Percentiles rank a stretch among this genome's conserved stretches.
phyloP scores from a whole-genome alignment of 2,329 filamentous ascomycete genomes.

The Pezicula rhizophila region DNA sequence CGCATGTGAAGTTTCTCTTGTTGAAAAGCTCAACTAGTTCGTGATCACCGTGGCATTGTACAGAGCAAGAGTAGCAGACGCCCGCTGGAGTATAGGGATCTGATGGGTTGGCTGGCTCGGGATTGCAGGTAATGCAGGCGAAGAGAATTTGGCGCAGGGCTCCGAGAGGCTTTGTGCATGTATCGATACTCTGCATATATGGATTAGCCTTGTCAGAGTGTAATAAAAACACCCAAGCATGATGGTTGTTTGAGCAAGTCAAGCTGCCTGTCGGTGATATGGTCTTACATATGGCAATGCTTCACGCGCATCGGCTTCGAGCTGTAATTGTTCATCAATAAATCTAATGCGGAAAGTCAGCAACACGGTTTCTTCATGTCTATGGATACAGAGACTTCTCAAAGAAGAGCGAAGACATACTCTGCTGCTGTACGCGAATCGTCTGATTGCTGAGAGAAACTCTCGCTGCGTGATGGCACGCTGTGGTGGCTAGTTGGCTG shows the following conservation, averaged over 20 bases:
- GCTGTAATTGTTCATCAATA: constrained; percentile 79
- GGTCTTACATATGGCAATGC: constrained; percentile 77
- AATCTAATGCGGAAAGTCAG: constrained; percentile 48
- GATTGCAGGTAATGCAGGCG: constrained; percentile 89
- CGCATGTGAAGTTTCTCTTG: constrained; percentile 93
- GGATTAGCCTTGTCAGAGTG: constrained; percentile 1
- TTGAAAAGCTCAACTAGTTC: constrained; percentile 90
- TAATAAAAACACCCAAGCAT: constrained; percentile 1
- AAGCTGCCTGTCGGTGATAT: neutral
- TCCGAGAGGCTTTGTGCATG: constrained; percentile 86
- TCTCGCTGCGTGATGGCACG: constrained; percentile 42
- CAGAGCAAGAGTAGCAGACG: constrained; percentile 93
- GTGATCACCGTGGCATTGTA: constrained; percentile 94
- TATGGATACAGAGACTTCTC: neutral
- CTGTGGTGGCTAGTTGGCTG: constrained; percentile 10
- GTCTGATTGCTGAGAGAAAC: constrained; percentile 51
- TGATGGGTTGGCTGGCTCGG: constrained; percentile 57
- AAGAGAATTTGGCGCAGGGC: constrained; percentile 84
- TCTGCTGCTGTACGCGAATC: constrained; percentile 46
- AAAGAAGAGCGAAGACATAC: constrained; percentile 20
- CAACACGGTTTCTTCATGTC: neutral
- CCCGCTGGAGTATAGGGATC: constrained; percentile 69
- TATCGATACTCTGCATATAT: constrained; percentile 71
- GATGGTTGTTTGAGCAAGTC: too few species aligned
- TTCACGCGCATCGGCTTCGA: constrained; percentile 93